Conservation (phyloP, 2,329 filamentous ascomycete species). For the Aureobasidium namibiae region DNA sequence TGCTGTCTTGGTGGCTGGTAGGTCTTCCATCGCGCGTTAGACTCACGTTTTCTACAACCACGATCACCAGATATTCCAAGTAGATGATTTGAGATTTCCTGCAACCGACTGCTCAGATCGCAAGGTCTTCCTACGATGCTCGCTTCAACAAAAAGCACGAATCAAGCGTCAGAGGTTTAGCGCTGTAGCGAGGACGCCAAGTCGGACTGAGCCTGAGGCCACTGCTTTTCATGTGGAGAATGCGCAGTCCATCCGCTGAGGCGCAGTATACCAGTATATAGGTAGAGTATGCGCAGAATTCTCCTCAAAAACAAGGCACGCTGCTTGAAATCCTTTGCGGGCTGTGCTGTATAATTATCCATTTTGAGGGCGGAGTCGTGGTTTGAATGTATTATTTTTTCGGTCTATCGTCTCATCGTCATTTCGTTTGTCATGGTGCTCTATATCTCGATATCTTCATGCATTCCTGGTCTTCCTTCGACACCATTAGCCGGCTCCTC, state of each 20-base stretch:
- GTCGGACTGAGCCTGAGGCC: background rate
- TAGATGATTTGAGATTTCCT: background rate
- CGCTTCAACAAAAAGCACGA: background rate
- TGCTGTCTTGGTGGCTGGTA: background rate
- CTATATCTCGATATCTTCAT: slow-evolving; percentile 19
- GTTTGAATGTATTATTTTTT: background rate
- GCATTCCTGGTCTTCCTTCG: slow-evolving; percentile 16
- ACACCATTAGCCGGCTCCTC: slow-evolving; percentile 16
- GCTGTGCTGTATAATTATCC: slow-evolving; percentile 4
- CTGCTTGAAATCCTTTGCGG: background rate
- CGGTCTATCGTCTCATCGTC: slow-evolving; percentile 6
- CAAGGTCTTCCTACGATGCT: background rate
- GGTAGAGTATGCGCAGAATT: background rate
- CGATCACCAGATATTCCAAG: background rate
- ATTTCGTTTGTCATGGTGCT: slow-evolving; percentile 8
- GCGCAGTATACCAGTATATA: background rate
- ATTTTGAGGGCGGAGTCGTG: background rate
- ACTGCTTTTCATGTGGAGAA: background rate
- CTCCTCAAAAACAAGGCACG: background rate
- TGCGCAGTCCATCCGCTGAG: background rate
- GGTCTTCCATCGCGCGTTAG: background rate
- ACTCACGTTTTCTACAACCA: background rate
- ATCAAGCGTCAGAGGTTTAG: background rate
- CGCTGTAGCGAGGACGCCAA: background rate
- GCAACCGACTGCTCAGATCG: background rate